A percentile compares a stretch with the other conserved stretches of the same genome.
Evolutionary conservation across 805 yeast genomes (phyloP).

Genomic region (Candida berthetii): DNA sequence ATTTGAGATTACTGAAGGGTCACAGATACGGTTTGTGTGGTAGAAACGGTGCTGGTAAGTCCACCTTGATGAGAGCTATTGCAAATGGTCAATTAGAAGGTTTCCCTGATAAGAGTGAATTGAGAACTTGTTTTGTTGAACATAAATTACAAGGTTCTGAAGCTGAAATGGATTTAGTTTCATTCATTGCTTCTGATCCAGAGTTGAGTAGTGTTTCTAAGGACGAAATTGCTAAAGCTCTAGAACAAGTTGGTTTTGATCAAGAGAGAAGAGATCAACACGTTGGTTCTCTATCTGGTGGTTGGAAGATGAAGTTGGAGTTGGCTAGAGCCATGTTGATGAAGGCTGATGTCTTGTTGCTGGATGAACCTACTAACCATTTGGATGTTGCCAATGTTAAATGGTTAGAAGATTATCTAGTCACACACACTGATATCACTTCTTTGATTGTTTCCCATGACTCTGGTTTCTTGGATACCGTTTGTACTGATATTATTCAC

Average conservation of each 20-base stretch:
- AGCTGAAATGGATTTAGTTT: conserved; percentile 82
- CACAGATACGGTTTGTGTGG: conserved; percentile 98
- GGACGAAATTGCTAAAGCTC: conserved; percentile 69
- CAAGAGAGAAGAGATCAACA: conserved; percentile 85
- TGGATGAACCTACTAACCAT: conserved; percentile 99
- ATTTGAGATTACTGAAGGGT: conserved; percentile 80
- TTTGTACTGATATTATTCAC: conserved; percentile 94
- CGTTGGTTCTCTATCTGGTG: conserved; percentile 95
- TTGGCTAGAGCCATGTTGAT: conserved; percentile 98
- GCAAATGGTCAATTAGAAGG: conserved; percentile 97
- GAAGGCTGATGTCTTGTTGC: conserved; percentile 90
- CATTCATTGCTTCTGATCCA: conserved; percentile 85
- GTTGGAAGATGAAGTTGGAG: conserved; percentile 99
- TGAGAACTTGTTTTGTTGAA: conserved; percentile 94
- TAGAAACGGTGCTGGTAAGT: conserved; percentile 98
- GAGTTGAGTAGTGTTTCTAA: conserved; percentile 60
- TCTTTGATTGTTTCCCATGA: conserved; percentile 96
- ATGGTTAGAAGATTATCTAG: conserved; percentile 89
- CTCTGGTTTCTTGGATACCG: conserved; percentile 91
- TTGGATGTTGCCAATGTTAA: conserved; percentile 90
- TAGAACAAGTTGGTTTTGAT: conserved; percentile 84
- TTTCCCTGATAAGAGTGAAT: conserved; percentile 82
- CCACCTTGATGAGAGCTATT: conserved; percentile 94
- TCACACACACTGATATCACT: conserved; percentile 80
- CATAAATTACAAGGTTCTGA: conserved; percentile 95